Conservation (phyloP, 2,329 filamentous ascomycete species). For the Epichloe coenophiala region DNA sequence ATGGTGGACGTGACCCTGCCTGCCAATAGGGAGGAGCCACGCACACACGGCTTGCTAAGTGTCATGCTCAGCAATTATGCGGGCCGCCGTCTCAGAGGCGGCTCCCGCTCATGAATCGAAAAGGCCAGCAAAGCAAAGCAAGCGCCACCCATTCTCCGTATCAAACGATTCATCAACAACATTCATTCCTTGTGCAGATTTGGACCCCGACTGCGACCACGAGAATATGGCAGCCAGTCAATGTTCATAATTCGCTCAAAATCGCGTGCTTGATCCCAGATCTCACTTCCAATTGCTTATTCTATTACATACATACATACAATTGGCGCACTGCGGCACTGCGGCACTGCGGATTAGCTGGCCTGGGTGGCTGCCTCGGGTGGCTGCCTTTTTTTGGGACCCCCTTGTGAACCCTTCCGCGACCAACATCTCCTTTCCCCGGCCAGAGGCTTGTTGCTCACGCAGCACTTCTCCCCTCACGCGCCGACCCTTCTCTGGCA, state of each 20-base stretch:
- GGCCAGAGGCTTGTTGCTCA: slow-evolving; percentile 1
- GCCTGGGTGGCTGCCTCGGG: background rate
- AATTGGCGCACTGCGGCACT: background rate
- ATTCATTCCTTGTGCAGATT: background rate
- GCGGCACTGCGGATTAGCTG: background rate
- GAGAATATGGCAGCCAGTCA: background rate
- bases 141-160: background rate
- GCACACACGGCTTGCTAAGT: background rate
- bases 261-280: background rate
- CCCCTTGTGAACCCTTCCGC: background rate
- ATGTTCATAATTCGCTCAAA: background rate
- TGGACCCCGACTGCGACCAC: background rate
- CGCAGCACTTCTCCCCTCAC: background rate
- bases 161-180: background rate
- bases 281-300: background rate
- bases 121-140: slow-evolving; percentile 9
- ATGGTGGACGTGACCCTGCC: background rate
- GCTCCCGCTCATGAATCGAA: slow-evolving; percentile 2
- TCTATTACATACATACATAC: background rate
- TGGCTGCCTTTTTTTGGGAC: background rate
- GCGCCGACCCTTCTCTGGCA: slow-evolving; percentile 15
- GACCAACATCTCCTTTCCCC: slow-evolving; percentile 1
- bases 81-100: background rate
- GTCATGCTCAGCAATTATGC: too few species aligned
- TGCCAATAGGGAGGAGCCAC: background rate